Evolutionary conservation across 1,284 basidiomycete species (phyloP).

Genomic region (Xerocomus nothofagi): DNA sequence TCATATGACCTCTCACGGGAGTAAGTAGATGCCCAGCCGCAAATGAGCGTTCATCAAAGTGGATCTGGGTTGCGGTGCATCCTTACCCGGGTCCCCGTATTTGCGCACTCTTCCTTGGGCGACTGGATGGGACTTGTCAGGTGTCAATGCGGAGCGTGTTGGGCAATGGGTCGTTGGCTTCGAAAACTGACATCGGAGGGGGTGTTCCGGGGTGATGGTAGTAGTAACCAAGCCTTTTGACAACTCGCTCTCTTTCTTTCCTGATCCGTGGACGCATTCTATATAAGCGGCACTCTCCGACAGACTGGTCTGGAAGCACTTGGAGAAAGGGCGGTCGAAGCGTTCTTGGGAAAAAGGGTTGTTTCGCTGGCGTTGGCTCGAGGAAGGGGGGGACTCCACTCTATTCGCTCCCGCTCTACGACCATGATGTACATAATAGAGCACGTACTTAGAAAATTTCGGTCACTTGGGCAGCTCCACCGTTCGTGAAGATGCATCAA

Average conservation of each 20-base stretch:
- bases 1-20: conserved; percentile 30
- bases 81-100: conserved; percentile 16
- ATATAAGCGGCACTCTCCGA: conserved; percentile 24
- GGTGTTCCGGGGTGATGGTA: no score
- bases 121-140: no score
- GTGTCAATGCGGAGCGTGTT: conserved; percentile 4
- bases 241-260: no score
- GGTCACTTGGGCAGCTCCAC: no score
- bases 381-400: conserved; percentile 5
- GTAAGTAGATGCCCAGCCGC: conserved; percentile 6
- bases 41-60: conserved; percentile 15
- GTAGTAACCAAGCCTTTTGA: conserved; percentile 10
- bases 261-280: conserved; percentile 28
- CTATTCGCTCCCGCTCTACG: conserved; percentile 18
- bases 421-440: conserved; percentile 20
- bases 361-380: conserved; percentile 14
- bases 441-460: no score
- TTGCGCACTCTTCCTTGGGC: not conserved
- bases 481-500: no score
- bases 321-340: conserved; percentile 26
- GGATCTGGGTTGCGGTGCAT: conserved; percentile 17
- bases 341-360: conserved; percentile 9
- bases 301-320: conserved; percentile 10
- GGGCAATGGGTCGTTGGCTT: conserved; percentile 11
- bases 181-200: conserved; percentile 8